Percentiles rank a stretch among this genome's conserved stretches.
Conservation (phyloP, 805 yeast genomes). For the Cephaloascus fragrans region DNA sequence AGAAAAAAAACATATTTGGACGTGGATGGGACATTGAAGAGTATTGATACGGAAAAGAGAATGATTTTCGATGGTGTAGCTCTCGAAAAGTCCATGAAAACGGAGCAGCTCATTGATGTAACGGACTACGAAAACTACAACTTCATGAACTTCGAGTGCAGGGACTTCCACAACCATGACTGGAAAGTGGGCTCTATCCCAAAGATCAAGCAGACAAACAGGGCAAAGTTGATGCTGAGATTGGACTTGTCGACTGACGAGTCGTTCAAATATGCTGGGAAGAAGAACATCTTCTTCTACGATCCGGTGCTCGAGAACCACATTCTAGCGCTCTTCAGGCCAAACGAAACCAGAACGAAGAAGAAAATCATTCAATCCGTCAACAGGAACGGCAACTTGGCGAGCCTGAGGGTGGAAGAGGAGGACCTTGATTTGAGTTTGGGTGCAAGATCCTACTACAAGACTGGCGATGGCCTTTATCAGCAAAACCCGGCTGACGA, state of each 20-base stretch:
- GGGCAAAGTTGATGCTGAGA: conserved; percentile 15
- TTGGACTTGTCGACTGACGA: conserved; percentile 4
- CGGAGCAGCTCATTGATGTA: background rate
- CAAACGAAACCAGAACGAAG: conserved; percentile 24
- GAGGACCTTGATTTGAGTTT: conserved; percentile 10
- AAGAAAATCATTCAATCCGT: conserved; percentile 27
- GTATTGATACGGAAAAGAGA: background rate
- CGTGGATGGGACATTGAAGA: background rate
- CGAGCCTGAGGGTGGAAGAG: conserved; percentile 8
- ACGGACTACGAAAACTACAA: background rate
- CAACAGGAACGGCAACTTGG: conserved; percentile 10
- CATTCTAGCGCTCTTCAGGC: conserved; percentile 29
- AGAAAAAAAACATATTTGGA: background rate
- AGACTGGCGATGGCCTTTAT: conserved; percentile 48
- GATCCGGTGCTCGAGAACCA: conserved; percentile 12
- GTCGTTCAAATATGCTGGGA: conserved; percentile 8
- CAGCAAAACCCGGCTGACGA: conserved; percentile 46
- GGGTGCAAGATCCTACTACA: conserved; percentile 13
- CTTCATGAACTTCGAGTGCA: conserved; percentile 13
- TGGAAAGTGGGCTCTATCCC: conserved; percentile 40
- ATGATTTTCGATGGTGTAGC: background rate
- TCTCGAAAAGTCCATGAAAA: background rate
- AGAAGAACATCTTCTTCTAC: conserved; percentile 10
- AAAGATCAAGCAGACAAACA: conserved; percentile 25
- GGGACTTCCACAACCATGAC: conserved; percentile 12